Evolutionary conservation across 164 flowering plant genomes (phyloP), one percentile per base, ranked within the genome.

Genomic region (Dillenia suffruticosa): DNA sequence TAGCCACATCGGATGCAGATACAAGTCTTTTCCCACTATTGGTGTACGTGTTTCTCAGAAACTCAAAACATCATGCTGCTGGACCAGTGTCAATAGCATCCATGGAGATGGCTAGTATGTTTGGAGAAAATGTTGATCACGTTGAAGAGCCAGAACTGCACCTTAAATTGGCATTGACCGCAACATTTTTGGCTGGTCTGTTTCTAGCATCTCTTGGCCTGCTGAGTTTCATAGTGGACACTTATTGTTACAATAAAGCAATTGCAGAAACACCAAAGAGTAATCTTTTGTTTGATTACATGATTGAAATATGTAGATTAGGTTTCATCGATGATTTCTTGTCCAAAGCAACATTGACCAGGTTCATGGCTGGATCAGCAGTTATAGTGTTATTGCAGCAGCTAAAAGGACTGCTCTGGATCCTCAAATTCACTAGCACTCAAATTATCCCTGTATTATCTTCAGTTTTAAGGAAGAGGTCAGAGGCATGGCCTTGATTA

Each of bases 321-420:
- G 94, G 94, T 2, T 85, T 87, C 54, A 50, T 87, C 1, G 82
- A 83, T 46, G 94, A 87, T 72, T 87, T 87, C 66, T 79, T 87
- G 4, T 87, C 94, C 16, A 82, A 85, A 71, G 87, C 94, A 15
- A 83, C 94, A 7, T 71, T 87, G 10, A 58, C 85, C 10, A 89
- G 94, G 12, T 87, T 87, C 75, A 85, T 78, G 83, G 94, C 87
- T 17, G 94, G 89, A 16, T 83, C 94, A 49, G 85, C 94, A 24
- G 70, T 85, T 22, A 85, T 85, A 22, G 89, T 87, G 13, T 74
- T 87, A 6, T 50, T 87, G 62, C 94, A 87, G 62, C 94, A 87
- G 59, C 74, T 87, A 12, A 87, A 87, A 70, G 90, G 89, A 47
- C 67, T 85, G 62, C 84, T 87, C 61, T 89, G 89, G 49, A 82